Base-by-base conservation (phyloP, 768 basidiomycete genomes). In the Russula earlei region DNA sequence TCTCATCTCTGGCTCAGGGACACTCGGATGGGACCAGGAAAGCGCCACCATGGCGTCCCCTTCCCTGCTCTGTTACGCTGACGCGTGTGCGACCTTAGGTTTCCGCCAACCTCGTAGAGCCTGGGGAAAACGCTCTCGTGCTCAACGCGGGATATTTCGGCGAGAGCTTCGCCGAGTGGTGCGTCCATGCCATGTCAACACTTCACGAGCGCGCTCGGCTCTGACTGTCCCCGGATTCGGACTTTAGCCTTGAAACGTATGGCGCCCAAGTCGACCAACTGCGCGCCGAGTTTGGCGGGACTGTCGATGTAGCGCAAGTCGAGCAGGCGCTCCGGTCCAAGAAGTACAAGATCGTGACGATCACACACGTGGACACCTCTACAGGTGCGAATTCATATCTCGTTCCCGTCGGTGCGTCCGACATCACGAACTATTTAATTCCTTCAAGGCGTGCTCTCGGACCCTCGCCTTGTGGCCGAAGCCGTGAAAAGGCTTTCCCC, bases 341-440 rank as follows among this genome's bases (percentile, higher is more conserved):
- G 70, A 83, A 82, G 64, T 96, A 90, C 78, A 95, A 94, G 69
- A 64, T 93, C 51, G 71, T 97, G 62, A 91, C 92, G 5, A 81
- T 99, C 65, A 97, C 96, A 1, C 96, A 99, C 66, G 95, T 96
- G 53, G 92, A 96, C 69, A 94, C 91, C 8, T 92, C 86, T 5
- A 91, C 88, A 43, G 83, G 84, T 77, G 49, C 44, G 71, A 67
- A n/a, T 36, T 36, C 14, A 12, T 14, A 14, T 31, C 10, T 31
- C 29, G n/a, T 56, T 43, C 48, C n/a, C 31, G 12, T 11, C 33
- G 8, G 34, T 25, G 6, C 40, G 24, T 34, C 43, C 25, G 17
- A 40, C 17, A 17, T 9, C 24, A 10, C 41, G 15, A 17, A 29
- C 24, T 38, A 14, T 41, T 40, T 8, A 36, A 50, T 4, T 17